Evolutionary conservation across 2,329 filamentous ascomycete genomes (phyloP).

Genomic region (Ceratocystis albifundus): DNA sequence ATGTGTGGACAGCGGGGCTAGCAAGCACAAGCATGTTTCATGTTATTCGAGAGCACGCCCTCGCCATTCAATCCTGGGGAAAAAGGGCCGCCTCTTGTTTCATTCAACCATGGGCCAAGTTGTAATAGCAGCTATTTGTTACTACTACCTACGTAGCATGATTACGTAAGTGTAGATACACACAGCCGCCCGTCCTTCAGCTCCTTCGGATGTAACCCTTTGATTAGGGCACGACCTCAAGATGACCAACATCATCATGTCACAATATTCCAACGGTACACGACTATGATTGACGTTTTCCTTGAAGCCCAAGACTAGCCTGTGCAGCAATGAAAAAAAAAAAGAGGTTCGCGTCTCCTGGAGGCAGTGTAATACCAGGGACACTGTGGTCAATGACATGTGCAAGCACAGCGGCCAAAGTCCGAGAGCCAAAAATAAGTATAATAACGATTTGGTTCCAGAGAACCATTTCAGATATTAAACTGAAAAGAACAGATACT

Average conservation of each 20-base stretch:
- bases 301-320: constrained; percentile 20
- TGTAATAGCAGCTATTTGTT: too few species aligned
- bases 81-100: not conserved
- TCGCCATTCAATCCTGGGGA: not conserved
- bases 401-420: constrained; percentile 24
- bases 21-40: not conserved
- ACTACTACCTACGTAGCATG: too few species aligned
- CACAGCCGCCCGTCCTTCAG: not conserved
- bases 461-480: constrained; percentile 83
- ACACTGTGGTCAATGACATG: constrained; percentile 23
- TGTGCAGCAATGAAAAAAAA: constrained; percentile 23
- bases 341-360: constrained; percentile 24
- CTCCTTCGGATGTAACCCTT: not conserved
- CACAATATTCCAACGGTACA: not conserved
- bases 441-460: constrained; percentile 66
- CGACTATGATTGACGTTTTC: not conserved
- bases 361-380: constrained; percentile 25
- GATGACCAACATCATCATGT: too few species aligned
- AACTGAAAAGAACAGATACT: constrained; percentile 97
- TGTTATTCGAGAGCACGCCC: not conserved
- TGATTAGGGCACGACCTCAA: not conserved
- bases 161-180: too few species aligned
- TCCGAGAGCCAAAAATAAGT: constrained; percentile 48
- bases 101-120: too few species aligned
- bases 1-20: not conserved